Evolutionary conservation across 331 rosid species (phyloP).

Genomic region (Ulmus americana): DNA sequence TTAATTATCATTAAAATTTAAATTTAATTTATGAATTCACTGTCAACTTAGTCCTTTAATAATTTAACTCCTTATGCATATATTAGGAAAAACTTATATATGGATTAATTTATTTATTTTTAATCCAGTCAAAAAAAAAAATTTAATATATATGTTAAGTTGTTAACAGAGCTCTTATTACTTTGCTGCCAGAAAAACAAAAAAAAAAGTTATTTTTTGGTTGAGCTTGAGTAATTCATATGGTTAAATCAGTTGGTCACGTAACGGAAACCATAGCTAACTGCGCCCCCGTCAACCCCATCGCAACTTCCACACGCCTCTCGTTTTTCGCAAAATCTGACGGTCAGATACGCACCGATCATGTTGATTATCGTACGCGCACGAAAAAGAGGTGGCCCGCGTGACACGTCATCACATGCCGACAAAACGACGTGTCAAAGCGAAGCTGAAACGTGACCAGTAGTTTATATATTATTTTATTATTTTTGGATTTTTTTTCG

Average conservation of each 20-base stretch:
- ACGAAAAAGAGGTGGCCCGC: not conserved
- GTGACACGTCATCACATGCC: conserved; percentile 5
- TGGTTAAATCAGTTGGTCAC: not conserved
- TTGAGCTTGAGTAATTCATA: too few species aligned
- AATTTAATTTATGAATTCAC: too few species aligned
- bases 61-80: too few species aligned
- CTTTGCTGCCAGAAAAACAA: too few species aligned
- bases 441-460: not conserved
- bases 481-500: not conserved
- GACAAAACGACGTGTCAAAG: conserved; percentile 16
- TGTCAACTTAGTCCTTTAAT: too few species aligned
- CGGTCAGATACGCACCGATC: conserved; percentile 1
- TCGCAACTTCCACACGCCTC: not conserved
- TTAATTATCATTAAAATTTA: too few species aligned
- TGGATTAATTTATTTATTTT: too few species aligned
- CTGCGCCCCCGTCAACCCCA: conserved; percentile 1
- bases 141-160: too few species aligned
- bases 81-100: too few species aligned
- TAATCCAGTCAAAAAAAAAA: too few species aligned
- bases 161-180: too few species aligned
- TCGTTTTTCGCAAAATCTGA: not conserved
- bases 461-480: not conserved
- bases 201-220: too few species aligned
- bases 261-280: not conserved
- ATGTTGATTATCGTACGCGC: not conserved